phyloP scores from a whole-genome alignment of 805 yeast species.

The Candida khao-thaluensis region DNA sequence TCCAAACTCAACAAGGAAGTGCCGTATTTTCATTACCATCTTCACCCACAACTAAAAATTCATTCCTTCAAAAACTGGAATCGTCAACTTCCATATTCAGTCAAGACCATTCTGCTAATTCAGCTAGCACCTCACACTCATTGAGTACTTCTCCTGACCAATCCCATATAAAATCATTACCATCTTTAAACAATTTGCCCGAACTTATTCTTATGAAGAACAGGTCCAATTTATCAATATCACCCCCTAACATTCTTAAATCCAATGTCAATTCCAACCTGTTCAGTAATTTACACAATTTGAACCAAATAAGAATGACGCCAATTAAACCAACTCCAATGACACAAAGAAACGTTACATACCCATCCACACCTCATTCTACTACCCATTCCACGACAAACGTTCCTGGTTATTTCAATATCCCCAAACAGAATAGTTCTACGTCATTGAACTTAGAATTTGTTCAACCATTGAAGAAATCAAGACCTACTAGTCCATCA shows the following conservation, averaged over 20 bases:
- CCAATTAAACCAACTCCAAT: conserved; percentile 32
- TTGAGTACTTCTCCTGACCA: conserved; percentile 37
- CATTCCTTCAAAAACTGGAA: conserved; percentile 23
- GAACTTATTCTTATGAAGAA: conserved; percentile 31
- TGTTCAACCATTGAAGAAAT: conserved; percentile 35
- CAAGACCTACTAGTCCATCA: conserved; percentile 49
- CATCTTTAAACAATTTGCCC: conserved; percentile 32
- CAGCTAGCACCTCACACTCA: conserved; percentile 33
- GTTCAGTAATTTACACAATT: conserved; percentile 20
- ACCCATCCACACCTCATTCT: conserved; percentile 24
- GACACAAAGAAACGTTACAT: conserved; percentile 12
- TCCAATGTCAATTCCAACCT: conserved; percentile 11
- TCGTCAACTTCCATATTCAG: conserved; percentile 31
- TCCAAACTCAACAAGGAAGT: conserved; percentile 18
- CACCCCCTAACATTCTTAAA: conserved; percentile 7
- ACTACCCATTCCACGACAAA: conserved; percentile 10
- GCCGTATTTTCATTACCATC: conserved; percentile 31
- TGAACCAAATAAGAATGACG: conserved; percentile 38
- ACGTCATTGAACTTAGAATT: conserved; percentile 39
- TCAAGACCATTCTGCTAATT: conserved; percentile 24
- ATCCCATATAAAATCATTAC: conserved; percentile 13
- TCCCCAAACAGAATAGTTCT: conserved; percentile 29
- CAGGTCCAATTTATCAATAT: conserved; percentile 7
- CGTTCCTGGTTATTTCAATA: conserved; percentile 6
- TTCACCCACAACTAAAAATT: conserved; percentile 23